A percentile compares a stretch with the other conserved stretches of the same genome.
These are phyloP conservation scores for Kwoniella shivajii DNA, from an alignment of 1,284 basidiomycete genomes.

Conservation along the genomic window DNA sequence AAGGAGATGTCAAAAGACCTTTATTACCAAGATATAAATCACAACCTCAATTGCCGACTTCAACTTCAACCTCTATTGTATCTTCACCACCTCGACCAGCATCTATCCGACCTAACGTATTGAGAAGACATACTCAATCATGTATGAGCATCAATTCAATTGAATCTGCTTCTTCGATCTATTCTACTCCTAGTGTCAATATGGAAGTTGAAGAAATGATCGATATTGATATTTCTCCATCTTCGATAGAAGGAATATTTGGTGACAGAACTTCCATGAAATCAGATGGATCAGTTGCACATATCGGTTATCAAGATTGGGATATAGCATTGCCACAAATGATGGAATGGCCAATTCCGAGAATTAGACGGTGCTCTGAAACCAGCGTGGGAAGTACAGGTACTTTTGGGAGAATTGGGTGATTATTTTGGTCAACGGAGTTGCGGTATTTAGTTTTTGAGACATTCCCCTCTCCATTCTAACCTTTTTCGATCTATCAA, in stretches of 20 bases:
- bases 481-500: neutral
- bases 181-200: neutral
- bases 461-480: neutral
- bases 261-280: neutral
- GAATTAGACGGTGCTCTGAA: neutral
- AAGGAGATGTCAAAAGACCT: neutral
- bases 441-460: neutral
- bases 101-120: neutral
- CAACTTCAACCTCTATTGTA: neutral
- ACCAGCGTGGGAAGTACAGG: neutral
- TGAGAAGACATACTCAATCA: neutral
- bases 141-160: slow-evolving; percentile 2
- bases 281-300: no score
- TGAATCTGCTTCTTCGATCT: neutral
- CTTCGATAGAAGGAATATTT: neutral
- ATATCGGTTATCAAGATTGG: slow-evolving; percentile 9
- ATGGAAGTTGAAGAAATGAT: neutral
- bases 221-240: neutral
- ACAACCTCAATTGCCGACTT: slow-evolving; percentile 5
- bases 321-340: slow-evolving; percentile 2
- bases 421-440: neutral
- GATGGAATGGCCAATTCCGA: slow-evolving; percentile 3
- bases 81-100: slow-evolving; percentile 5
- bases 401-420: slow-evolving; percentile 1
- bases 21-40: slow-evolving; percentile 1